phyloP scores from a whole-genome alignment of 139 green algal species.

The Chlamydomonas schloesseri region DNA sequence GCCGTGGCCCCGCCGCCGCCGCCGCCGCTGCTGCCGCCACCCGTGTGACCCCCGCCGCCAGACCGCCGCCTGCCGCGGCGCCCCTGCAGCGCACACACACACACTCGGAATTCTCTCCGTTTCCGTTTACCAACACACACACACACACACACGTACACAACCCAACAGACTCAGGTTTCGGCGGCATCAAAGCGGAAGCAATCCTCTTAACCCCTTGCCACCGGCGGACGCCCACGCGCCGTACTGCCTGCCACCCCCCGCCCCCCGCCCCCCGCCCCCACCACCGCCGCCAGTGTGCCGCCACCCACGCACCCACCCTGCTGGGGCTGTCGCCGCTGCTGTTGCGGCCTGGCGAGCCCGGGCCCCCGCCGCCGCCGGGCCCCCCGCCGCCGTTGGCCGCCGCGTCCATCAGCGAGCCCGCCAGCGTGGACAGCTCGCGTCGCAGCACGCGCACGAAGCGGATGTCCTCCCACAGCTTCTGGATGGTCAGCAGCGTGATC shows the following conservation, averaged over 20 bases:
- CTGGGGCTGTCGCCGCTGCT: neutral
- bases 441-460: slow-evolving; percentile 19
- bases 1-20: neutral
- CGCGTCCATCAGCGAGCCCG: slow-evolving; percentile 4
- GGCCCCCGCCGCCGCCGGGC: neutral
- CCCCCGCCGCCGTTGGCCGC: neutral
- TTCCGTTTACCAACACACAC: neutral
- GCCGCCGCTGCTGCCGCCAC: neutral
- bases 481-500: slow-evolving; percentile 55
- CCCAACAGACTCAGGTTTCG: too few species aligned
- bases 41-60: neutral
- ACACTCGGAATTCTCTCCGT: too few species aligned
- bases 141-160: too few species aligned
- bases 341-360: neutral
- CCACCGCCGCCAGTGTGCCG: too few species aligned
- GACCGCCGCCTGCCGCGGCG: neutral
- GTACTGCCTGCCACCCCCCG: too few species aligned
- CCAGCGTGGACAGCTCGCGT: neutral
- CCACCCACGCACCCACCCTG: too few species aligned
- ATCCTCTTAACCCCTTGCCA: too few species aligned
- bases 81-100: neutral
- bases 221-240: too few species aligned
- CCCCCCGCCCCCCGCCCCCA: too few species aligned
- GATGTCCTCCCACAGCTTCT: slow-evolving; percentile 60
- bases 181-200: too few species aligned